Base-by-base conservation (phyloP, 163 green algal genomes). In the Prototheca wickerhamii region DNA sequence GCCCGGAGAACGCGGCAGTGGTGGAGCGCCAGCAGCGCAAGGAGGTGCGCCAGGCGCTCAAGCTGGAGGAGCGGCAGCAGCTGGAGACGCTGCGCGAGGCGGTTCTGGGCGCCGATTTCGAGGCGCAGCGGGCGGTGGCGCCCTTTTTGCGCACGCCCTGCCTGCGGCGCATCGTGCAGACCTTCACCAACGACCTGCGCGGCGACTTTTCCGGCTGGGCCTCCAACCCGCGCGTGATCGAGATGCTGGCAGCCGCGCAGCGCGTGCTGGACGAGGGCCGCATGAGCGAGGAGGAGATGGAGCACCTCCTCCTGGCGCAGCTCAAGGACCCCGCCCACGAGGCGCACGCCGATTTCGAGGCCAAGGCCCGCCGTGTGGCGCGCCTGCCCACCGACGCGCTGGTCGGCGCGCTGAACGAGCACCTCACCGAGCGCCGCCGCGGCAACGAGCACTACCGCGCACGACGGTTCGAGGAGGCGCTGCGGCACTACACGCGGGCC, bases 371-470 rank as follows among this genome's bases (percentile, higher is more conserved):
- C 1, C 59, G 62, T 17, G 69, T 73, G 25, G 84, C 73, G 20
- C 43, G 73, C 33, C 70, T 91, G 32, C 61, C 76, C 34, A 88
- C 78, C n/a, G 72, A 86, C 35, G 64, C 87, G 64, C 75, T 92
- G 35, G 76, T 90, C 4, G 66, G 76, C n/a, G 84, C 85, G 7
- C 72, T 92, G 6, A 92, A 92, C 58, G 85, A 92, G 50, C 85
- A 92, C 51, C 52, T 86, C 20, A 62, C 57, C 0, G 78, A 86
- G 63, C 72, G 82, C 25, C 63, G 68, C 1, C 58, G 70, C 31
- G 82, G 82, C 23, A 88, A 88, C 50, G 66, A 77, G 6, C 26
- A 53, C 4, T 88, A 83, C 65, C 71, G 58, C 6, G 50, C 44
- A 0, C 50, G 57, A 17, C 32, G 75, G 17, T 78, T 65, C 32